phyloP scores from a whole-genome alignment of 139 green algal species.

The Trebouxia sp. region DNA sequence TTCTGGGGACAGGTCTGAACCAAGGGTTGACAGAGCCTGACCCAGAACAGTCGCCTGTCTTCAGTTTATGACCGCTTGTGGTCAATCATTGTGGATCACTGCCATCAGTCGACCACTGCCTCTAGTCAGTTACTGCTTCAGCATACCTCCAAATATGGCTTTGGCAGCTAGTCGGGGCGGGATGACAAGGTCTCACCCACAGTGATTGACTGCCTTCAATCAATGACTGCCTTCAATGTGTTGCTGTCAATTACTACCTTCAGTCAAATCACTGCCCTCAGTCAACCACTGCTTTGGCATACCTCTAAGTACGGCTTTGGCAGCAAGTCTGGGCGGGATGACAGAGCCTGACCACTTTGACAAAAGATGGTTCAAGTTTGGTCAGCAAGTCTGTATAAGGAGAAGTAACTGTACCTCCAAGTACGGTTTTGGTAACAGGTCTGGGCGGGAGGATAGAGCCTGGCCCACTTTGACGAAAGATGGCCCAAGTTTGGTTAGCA shows the following conservation, averaged over 20 bases:
- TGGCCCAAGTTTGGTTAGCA: conserved; percentile 71
- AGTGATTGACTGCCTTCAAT: too few species aligned
- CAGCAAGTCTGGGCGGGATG: conserved; percentile 68
- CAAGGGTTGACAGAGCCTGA: too few species aligned
- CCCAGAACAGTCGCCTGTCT: too few species aligned
- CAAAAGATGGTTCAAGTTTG: conserved; percentile 77
- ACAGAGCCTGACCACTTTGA: conserved; percentile 86
- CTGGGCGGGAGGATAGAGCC: conserved; percentile 62
- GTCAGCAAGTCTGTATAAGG: conserved; percentile 39
- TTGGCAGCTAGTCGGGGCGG: too few species aligned
- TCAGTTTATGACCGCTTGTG: too few species aligned
- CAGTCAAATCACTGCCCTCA: too few species aligned
- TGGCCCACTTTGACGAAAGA: conserved; percentile 93
- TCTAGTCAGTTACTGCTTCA: too few species aligned
- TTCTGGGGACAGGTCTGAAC: too few species aligned
- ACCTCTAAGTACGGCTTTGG: conserved; percentile 67
- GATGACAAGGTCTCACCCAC: too few species aligned
- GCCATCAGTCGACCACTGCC: too few species aligned
- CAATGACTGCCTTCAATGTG: background rate
- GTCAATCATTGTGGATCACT: too few species aligned
- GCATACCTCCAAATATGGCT: too few species aligned
- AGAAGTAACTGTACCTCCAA: conserved; percentile 57
- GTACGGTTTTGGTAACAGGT: conserved; percentile 69
- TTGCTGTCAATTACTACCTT: background rate
- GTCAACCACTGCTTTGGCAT: background rate